Percentiles rank a stretch among this genome's conserved stretches.
Conservation (phyloP, 352 stramenopile genomes). For the Pythium brassicae region DNA sequence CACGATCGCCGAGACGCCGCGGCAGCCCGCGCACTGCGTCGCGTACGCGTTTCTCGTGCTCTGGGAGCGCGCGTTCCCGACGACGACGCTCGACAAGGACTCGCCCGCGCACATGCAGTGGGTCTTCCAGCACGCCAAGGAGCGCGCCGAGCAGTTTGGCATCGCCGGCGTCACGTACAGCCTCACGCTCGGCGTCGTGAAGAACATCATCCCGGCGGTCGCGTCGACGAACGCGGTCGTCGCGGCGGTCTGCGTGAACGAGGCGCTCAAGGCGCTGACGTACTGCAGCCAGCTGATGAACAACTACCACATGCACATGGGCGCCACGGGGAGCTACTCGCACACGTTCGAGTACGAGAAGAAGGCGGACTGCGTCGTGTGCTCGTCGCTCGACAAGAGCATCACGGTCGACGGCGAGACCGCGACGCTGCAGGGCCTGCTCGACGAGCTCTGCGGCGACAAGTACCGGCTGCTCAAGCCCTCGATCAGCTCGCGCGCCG, state of each 20-base stretch:
- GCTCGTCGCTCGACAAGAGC: conserved; percentile 66
- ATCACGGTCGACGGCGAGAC: conserved; percentile 42
- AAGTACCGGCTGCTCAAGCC: conserved; percentile 66
- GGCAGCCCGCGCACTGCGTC: conserved; percentile 97
- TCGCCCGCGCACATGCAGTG: conserved; percentile 96
- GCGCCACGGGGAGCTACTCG: conserved; percentile 91
- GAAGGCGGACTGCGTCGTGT: conserved; percentile 87
- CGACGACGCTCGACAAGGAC: conserved; percentile 96
- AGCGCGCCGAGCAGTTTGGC: conserved; percentile 90
- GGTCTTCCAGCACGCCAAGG: conserved; percentile 90
- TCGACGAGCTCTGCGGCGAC: conserved; percentile 59
- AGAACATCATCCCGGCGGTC: conserved; percentile 98
- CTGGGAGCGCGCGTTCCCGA: conserved; percentile 93
- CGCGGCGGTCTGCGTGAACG: conserved; percentile 94
- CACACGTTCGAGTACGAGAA: conserved; percentile 97
- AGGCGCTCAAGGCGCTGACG: conserved; percentile 96
- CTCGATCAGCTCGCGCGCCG: conserved; percentile 56
- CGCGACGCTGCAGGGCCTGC: conserved; percentile 53
- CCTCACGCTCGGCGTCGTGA: conserved; percentile 96
- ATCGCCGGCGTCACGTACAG: conserved; percentile 97
- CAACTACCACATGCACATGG: conserved; percentile 99
- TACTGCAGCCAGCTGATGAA: conserved; percentile 96
- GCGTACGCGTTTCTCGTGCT: conserved; percentile 96
- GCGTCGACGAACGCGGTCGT: conserved; percentile 97
- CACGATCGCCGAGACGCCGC: conserved; percentile 96